These are phyloP conservation scores for Trichoderma gamsii DNA, from an alignment of 495 filamentous ascomycete species.

Conservation along the genomic window DNA sequence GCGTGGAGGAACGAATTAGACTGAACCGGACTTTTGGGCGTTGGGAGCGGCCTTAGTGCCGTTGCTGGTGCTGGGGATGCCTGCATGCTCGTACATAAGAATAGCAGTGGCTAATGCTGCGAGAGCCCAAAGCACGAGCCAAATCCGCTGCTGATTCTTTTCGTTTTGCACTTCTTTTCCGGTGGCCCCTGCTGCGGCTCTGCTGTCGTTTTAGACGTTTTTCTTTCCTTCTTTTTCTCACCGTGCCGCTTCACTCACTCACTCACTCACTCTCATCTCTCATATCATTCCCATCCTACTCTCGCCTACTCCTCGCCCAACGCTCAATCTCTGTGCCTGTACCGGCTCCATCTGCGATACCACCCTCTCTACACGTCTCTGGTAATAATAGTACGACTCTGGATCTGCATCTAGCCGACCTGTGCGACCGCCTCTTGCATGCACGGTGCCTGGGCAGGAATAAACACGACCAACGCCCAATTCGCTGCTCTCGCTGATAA, in stretches of 20 bases:
- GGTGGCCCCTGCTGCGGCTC: too few relatives aligned
- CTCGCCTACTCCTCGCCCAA: not conserved
- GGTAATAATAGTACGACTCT: conserved; percentile 1
- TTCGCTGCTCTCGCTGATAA: not conserved
- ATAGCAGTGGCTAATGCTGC: too few relatives aligned
- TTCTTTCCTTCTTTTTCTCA: too few relatives aligned
- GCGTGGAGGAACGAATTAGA: not conserved
- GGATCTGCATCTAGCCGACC: not conserved
- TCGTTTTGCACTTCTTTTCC: not conserved
- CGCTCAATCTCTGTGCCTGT: not conserved
- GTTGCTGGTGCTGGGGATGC: too few relatives aligned
- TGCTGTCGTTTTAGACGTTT: too few relatives aligned
- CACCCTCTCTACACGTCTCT: not conserved
- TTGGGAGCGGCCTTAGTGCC: too few relatives aligned
- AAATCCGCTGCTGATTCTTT: too few relatives aligned
- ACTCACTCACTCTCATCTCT: not conserved
- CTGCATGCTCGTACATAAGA: too few relatives aligned
- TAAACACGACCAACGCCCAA: not conserved
- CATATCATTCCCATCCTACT: not conserved
- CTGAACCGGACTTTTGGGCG: too few relatives aligned
- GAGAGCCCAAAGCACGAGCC: too few relatives aligned
- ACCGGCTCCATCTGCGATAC: not conserved
- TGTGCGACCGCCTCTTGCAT: conserved; percentile 10
- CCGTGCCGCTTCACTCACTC: not conserved
- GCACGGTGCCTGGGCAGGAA: not conserved